Evolutionary conservation across 345 rosid species (phyloP), one percentile per base, ranked within the genome.

Genomic region (Dimocarpus longan): DNA sequence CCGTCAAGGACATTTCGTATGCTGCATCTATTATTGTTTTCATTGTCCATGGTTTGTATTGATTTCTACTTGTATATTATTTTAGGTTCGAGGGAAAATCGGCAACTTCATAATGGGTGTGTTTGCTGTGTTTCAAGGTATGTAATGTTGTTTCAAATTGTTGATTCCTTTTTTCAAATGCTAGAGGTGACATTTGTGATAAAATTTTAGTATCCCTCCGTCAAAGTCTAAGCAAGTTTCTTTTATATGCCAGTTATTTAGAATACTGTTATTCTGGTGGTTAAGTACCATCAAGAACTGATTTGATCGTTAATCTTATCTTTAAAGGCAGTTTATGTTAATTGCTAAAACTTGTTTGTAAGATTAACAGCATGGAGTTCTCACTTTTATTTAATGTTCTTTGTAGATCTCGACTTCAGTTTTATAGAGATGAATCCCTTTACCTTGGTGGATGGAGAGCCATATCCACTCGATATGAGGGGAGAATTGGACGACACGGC

Each of bases 401-500:
- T 4, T 21, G 8, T 84, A 95, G 98, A 95, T 85, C 88, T 95
- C 82, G 98, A 95, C 86, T 95, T 95, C 86, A 93, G 91, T 80
- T 93, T 95, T 71, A 59, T 95, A 81, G 97, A 93, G 91, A 90
- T 95, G 96, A 96, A 96, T 83, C 99, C 99, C 70, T 97, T 97
- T 82, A 88, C 98, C 11, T 80, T 97, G 70, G 92, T 94, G 42
- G 85, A 90, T 79, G 93, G 98, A 50, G 93, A 97, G 81, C 98
- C 98, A 13, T 97, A 86, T 81, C 99, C 98, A 63, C 79, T 97
- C 77, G 99, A 97, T 84, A 94, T 97, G 98, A 94, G 99, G 79
- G 99, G 98, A 78, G 98, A 97, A 80, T 72, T 97, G 78, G 98
- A 97, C 66, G 98, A 97, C 75, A 97, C 98, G 62, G 98, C 99